Percentiles rank a stretch among this genome's conserved stretches.
Conservation (phyloP, 495 filamentous ascomycete genomes). For the Penicillium fimorum region DNA sequence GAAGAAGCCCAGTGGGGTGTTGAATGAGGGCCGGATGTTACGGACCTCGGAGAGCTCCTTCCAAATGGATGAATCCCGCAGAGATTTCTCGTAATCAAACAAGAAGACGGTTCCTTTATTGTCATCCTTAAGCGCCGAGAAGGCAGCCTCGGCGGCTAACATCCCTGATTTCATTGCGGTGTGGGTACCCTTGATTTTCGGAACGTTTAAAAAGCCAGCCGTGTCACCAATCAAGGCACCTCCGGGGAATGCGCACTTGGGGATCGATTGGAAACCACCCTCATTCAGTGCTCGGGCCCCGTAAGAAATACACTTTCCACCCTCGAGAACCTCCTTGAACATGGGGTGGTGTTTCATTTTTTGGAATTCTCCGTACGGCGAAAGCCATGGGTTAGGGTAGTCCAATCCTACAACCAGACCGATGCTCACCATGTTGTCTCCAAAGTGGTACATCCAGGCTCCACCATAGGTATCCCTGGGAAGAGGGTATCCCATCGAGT, state of each 20-base stretch:
- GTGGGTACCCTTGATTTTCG: slow-evolving; percentile 98
- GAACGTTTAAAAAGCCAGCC: slow-evolving; percentile 95
- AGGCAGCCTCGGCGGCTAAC: slow-evolving; percentile 90
- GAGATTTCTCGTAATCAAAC: slow-evolving; percentile 87
- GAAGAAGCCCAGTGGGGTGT: slow-evolving; percentile 75
- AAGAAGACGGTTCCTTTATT: slow-evolving; percentile 76
- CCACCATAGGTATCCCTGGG: slow-evolving; percentile 90
- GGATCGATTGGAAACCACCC: slow-evolving; percentile 96
- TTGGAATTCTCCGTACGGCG: slow-evolving; percentile 95
- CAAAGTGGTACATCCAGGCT: slow-evolving; percentile 98
- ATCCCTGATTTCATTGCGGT: slow-evolving; percentile 97
- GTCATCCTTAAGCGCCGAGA: slow-evolving; percentile 62
- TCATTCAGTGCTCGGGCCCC: slow-evolving; percentile 91
- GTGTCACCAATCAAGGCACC: slow-evolving; percentile 95
- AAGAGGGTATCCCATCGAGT: slow-evolving; percentile 93
- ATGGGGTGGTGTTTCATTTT: slow-evolving; percentile 97
- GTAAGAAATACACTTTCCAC: slow-evolving; percentile 97
- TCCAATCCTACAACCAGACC: slow-evolving; percentile 93
- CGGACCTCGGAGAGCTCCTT: slow-evolving; percentile 91
- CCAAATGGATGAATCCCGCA: slow-evolving; percentile 90
- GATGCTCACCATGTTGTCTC: slow-evolving; percentile 92
- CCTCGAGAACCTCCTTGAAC: slow-evolving; percentile 77
- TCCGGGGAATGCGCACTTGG: slow-evolving; percentile 92
- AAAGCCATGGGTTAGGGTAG: slow-evolving; percentile 95
- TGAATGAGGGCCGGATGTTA: slow-evolving; percentile 96